Evolutionary conservation across 2,329 filamentous ascomycete species (phyloP), one percentile per base, ranked within the genome.

Genomic region (Ophiostoma montium): DNA sequence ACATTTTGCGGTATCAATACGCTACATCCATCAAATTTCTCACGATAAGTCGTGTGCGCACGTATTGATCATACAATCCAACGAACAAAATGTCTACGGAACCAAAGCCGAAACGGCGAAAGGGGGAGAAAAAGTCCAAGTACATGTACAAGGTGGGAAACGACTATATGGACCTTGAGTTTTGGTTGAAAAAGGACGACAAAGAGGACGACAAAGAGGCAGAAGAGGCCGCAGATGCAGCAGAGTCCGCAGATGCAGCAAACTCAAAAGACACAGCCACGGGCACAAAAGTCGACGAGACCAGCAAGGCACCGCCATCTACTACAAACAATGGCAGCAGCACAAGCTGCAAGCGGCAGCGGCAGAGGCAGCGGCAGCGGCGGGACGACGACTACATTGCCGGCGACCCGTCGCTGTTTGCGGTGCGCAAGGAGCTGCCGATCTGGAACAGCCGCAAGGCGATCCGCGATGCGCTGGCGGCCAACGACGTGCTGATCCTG

Each of bases 361-460:
- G n/a, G 46, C 6, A 35, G 36, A n/a, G 36, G 30, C 18, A 36
- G 27, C 27, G 15, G 21, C 39, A 18, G 27, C 27, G 15, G n/a
- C 16, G 31, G 21, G 27, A 36, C 8, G 39, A 31, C 39, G 39
- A 42, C 15, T 9, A n/a, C 18, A 47, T 55, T 12, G 19, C 21
- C 2, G 54, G 54, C 32, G 52, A 51, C 21, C 47, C 50, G 3
- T 31, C 48, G 1, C 52, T 54, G 2, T 53, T 71, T 21, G 65
- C 67, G 46, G 65, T 70, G 7, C 76, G 87, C 19, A 77, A 83
- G 60, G 70, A 77, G 13, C 72, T 95, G 3, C 89, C 89, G 0
- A 90, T 95, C 56, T 95, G 86, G 78, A 67, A 74, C 4, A 76
- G 88, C 55, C 78, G 78, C 44, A 70, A 80, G 32, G 74, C 82